These are phyloP conservation scores for Fusarium luffae DNA, from an alignment of 2,329 filamentous ascomycete species.

Conservation along the genomic window DNA sequence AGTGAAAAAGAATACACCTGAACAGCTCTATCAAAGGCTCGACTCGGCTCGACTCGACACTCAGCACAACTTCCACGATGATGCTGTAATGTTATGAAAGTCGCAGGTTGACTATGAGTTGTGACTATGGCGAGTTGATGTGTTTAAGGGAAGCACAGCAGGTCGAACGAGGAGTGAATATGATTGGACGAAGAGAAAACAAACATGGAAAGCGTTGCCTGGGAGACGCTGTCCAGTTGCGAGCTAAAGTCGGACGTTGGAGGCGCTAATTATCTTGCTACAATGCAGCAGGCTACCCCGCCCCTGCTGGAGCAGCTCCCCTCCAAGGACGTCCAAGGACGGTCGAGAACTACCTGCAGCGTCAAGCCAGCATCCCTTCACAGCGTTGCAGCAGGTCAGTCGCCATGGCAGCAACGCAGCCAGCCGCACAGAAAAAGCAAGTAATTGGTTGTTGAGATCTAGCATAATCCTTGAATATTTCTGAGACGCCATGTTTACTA, in stretches of 20 bases:
- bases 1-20: constrained; percentile 41
- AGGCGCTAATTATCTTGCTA: constrained; percentile 45
- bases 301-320: constrained; percentile 39
- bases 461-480: constrained; percentile 44
- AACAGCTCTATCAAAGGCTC: constrained; percentile 42
- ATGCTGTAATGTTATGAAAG: constrained; percentile 43
- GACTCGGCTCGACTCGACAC: constrained; percentile 22
- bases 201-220: constrained; percentile 48
- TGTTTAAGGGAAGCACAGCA: constrained; percentile 49
- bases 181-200: constrained; percentile 50
- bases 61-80: constrained; percentile 39
- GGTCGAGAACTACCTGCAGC: constrained; percentile 30
- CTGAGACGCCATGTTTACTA: constrained; percentile 38
- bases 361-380: constrained; percentile 19
- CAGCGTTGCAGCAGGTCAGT: constrained; percentile 41
- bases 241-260: constrained; percentile 36
- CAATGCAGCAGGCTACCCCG: constrained; percentile 46
- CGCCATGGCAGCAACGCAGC: constrained; percentile 49
- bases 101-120: constrained; percentile 25
- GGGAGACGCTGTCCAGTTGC: constrained; percentile 36
- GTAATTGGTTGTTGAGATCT: constrained; percentile 39
- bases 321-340: constrained; percentile 35
- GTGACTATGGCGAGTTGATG: constrained; percentile 44
- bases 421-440: constrained; percentile 33
- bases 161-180: constrained; percentile 25